Percentiles rank a stretch among this genome's conserved stretches.
Conservation (phyloP, 2,329 filamentous ascomycete genomes). For the Colletotrichum viniferum region DNA sequence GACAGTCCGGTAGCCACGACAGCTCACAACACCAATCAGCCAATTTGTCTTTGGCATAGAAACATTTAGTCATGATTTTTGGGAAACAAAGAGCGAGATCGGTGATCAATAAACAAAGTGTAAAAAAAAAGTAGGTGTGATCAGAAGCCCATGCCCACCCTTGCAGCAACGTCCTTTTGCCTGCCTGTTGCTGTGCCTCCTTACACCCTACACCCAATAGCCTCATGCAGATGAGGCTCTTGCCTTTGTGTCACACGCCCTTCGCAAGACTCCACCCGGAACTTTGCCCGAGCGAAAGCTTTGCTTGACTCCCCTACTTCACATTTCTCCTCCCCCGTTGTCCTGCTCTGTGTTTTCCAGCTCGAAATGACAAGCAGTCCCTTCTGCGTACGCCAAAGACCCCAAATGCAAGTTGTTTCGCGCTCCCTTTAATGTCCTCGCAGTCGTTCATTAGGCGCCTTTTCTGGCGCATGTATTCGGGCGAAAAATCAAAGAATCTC, state of each 20-base stretch:
- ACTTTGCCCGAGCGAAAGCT: not conserved
- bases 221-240: not conserved
- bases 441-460: slow-evolving; percentile 15
- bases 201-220: slow-evolving; percentile 3
- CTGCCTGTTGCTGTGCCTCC: not conserved
- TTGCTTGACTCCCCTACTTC: not conserved
- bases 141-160: not conserved
- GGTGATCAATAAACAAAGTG: not conserved
- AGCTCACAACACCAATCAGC: not conserved
- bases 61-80: not conserved
- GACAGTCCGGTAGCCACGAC: not conserved
- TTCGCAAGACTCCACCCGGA: not conserved
- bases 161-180: not conserved
- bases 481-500: not conserved
- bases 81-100: not conserved
- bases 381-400: slow-evolving; percentile 22
- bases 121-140: slow-evolving; percentile 4
- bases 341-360: not conserved
- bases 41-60: not conserved
- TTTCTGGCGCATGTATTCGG: slow-evolving; percentile 5
- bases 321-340: not conserved
- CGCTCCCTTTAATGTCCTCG: slow-evolving; percentile 5
- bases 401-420: slow-evolving; percentile 20
- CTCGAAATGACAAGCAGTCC: slow-evolving; percentile 18
- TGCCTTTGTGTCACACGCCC: not conserved